Base-by-base conservation (phyloP, 306 rosid species). In the Dryas octopetala region DNA sequence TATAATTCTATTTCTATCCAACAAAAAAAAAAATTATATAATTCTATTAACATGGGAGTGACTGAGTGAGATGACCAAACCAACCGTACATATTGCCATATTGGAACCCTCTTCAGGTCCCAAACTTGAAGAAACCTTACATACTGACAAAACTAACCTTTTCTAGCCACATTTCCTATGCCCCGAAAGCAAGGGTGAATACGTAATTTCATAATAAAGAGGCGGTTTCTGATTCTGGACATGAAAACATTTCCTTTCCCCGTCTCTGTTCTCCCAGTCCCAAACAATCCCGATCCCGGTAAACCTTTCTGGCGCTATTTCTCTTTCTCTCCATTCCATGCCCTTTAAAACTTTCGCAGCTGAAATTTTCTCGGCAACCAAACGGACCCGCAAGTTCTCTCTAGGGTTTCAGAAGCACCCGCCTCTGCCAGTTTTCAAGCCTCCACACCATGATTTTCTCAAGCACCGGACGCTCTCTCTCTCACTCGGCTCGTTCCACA, bases 381-480 rank as follows among this genome's bases (percentile, higher is more conserved):
- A 53, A 28, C 72, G n/a, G 58, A 43, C 14, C 52, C 43, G 3
- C 6, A 11, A 67, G 9, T 38, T 28, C 71, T 28, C 60, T 52
- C 45, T 59, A 59, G 48, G 46, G 32, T 46, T 58, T 70, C 60
- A 7, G 9, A 52, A 9, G 28, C 55, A 9, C 70, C 51, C 9
- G 7, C 19, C 47, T 54, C 40, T 51, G 32, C 60, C 62, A 28
- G 45, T 71, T 40, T 59, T 59, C 14, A 9, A 44, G 28, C 6
- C 68, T 63, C 54, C 17, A 41, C 6, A 68, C 70, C 16, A 78
- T 81, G 83, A 45, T 81, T 76, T 71, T 78, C 68, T 62, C 83
- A 55, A 75, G 77, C 66, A 53, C 79, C 70, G 76, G 83, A 49
- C 74, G 66, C 65, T 73, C 80, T 40, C 52, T 84, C 23, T 73